Evolutionary conservation across 2,329 filamentous ascomycete genomes (phyloP), one percentile per base, ranked within the genome.

Genomic region (Trichoderma atrobrunneum): DNA sequence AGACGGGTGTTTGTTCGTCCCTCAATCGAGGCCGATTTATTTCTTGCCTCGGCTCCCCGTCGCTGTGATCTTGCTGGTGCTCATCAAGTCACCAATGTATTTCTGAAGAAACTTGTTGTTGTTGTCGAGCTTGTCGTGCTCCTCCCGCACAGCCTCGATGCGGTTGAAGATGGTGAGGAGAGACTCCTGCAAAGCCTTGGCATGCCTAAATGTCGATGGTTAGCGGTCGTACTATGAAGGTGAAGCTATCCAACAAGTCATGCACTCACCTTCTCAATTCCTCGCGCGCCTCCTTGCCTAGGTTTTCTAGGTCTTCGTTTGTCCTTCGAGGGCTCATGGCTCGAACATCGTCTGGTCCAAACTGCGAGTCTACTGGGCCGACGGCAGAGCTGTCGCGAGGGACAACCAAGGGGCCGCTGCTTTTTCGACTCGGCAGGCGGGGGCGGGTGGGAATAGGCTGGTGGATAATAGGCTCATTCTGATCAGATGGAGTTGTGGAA

Each of bases 61-160:
- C 2, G 90, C 86, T 1, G 90, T 92, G 76, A 92, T 92, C 79
- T 92, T 92, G 80, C 89, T 91, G n/a, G 90, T 92, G 76, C 93
- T 93, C 89, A 97, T 98, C 70, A 98, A 87, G 79, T 97, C 95
- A 75, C 95, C 95, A 78, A 98, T 98, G 81, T 98, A 98, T 81
- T 97, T 97, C 82, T 98, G 95, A 62, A 99, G 84, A 79, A 98
- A 98, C 78, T 94, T 95, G 87, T 99, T 99, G 81, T 98, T 95
- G 81, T 89, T 96, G 82, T 98, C 95, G 70, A 99, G 90, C 83
- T 97, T 98, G 84, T 98, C 94, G 80, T 99, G 95, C 80, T 98
- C 95, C 77, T 93, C 92, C 81, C 94, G 93, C 75, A 98, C 95
- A 34, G 93, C 93, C 79, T 99, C 96, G 80, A 98, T 97, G 66